Base-by-base conservation (phyloP, 192 early-diverging fungal genomes). In the Helicostylum pulchrum region DNA sequence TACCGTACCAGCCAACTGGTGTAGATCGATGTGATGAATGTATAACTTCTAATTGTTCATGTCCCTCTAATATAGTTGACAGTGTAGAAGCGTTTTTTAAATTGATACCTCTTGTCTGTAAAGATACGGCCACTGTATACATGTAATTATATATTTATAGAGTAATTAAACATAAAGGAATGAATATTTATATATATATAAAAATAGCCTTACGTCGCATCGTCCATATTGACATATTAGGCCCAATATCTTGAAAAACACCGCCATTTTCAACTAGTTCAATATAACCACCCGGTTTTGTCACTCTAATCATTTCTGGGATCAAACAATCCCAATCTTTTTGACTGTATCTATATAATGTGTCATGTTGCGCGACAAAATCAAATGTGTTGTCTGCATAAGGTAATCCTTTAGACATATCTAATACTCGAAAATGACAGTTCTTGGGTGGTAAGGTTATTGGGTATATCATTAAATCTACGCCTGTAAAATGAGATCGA, bases 361-460 rank as follows among this genome's bases (percentile, higher is more conserved):
- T 53, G 17, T 65, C 58, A 15, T 52, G 61, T 61, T 77, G 75
- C 20, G 65, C 44, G 14, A 72, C 66, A 63, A 53, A 70, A 48
- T 77, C 71, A 69, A 77, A 77, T 1, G 57, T 51, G 32, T 70
- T 59, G 44, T 74, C 54, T 43, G 62, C 44, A 67, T 70, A 77
- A 23, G 68, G 76, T 42, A 72, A 36, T 34, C 62, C 64, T 14
- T 61, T 58, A 2, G 69, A 64, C 20, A 76, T 65, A 64, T 83
- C 77, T 10, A 53, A 52, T 46, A 70, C 62, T 15, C 72, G 68
- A 55, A 77, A 77, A 66, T 75, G 77, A 53, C 71, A 78, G 39
- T 81, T 81, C 60, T 50, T 73, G 1, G 77, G 80, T 2, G 55
- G 55, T 50, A 58, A 39, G 30, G 21, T 64, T n/a, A 47, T 53